Percentiles rank a stretch among this genome's conserved stretches.
These are phyloP conservation scores for Huntiella savannae DNA, from an alignment of 2,329 filamentous ascomycete genomes.

Conservation along the genomic window DNA sequence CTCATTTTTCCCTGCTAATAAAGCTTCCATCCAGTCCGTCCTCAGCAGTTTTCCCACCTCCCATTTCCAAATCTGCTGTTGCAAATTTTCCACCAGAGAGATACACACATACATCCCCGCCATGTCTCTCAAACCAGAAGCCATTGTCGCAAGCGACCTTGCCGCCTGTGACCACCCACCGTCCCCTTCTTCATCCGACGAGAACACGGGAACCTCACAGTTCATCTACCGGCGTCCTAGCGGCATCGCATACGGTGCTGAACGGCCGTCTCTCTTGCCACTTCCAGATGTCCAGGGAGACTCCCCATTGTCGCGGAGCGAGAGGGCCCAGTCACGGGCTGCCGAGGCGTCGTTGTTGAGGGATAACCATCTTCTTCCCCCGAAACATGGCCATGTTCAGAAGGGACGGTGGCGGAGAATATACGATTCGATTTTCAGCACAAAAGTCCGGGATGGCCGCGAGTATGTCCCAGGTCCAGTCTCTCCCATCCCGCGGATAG, in stretches of 20 bases:
- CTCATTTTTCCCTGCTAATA: too few species aligned
- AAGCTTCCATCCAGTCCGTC: too few species aligned
- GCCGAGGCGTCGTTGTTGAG: conserved; percentile 42
- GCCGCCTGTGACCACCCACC: conserved; percentile 13
- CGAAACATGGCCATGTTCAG: conserved; percentile 24
- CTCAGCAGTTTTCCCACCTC: too few species aligned
- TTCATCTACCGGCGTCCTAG: conserved; percentile 56
- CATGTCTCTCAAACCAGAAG: conserved; percentile 9
- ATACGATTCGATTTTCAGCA: conserved; percentile 35
- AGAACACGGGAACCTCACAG: conserved; percentile 20
- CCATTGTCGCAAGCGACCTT: conserved; percentile 25
- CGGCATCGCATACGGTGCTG: conserved; percentile 53
- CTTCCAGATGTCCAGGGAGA: conserved; percentile 28
- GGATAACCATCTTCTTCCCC: conserved; percentile 46
- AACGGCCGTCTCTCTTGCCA: conserved; percentile 40
- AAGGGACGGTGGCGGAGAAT: conserved; percentile 17
- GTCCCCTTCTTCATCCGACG: conserved; percentile 15
- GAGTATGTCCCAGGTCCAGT: conserved; percentile 9
- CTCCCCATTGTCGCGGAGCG: conserved; percentile 28
- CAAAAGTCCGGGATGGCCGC: conserved; percentile 20
- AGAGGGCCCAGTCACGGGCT: conserved; percentile 35
- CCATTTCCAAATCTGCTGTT: too few species aligned
- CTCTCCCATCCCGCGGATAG: neutral
- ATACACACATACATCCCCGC: neutral
- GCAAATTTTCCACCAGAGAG: neutral